Conservation (phyloP, 805 yeast species). For the Candida boleticola region DNA sequence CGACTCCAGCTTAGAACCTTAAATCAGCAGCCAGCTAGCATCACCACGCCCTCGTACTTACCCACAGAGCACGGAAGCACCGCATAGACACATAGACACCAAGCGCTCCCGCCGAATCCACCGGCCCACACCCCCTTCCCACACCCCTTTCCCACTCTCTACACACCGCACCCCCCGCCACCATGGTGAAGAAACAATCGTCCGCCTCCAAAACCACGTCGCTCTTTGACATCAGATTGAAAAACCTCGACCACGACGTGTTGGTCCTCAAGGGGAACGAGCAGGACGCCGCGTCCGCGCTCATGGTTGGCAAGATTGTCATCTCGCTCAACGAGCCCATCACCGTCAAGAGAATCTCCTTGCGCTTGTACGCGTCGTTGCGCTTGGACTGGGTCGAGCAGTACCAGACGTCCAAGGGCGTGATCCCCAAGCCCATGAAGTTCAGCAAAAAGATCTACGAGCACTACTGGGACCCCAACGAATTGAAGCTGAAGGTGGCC, state of each 20-base stretch:
- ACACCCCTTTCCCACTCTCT: too few relatives aligned
- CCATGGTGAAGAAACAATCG: constrained; percentile 12
- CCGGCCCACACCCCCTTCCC: too few relatives aligned
- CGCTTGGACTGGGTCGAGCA: constrained; percentile 64
- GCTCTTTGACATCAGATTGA: constrained; percentile 52
- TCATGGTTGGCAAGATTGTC: constrained; percentile 75
- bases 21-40: too few relatives aligned
- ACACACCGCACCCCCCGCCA: neutral
- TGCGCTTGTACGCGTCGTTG: constrained; percentile 67
- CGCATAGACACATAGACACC: too few relatives aligned
- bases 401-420: constrained; percentile 44
- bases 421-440: constrained; percentile 44
- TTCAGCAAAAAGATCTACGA: constrained; percentile 69
- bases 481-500: constrained; percentile 43
- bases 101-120: too few relatives aligned
- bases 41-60: too few relatives aligned
- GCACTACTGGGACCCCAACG: constrained; percentile 72
- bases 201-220: constrained; percentile 24
- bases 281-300: constrained; percentile 72
- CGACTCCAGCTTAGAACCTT: too few relatives aligned
- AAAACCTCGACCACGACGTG: constrained; percentile 73
- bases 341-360: constrained; percentile 57
- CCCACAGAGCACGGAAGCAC: too few relatives aligned
- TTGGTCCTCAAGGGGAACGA: constrained; percentile 77
- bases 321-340: constrained; percentile 75